Evolutionary conservation across 2,329 filamentous ascomycete species (phyloP), one percentile per base, ranked within the genome.

Genomic region (Pyricularia sp.): DNA sequence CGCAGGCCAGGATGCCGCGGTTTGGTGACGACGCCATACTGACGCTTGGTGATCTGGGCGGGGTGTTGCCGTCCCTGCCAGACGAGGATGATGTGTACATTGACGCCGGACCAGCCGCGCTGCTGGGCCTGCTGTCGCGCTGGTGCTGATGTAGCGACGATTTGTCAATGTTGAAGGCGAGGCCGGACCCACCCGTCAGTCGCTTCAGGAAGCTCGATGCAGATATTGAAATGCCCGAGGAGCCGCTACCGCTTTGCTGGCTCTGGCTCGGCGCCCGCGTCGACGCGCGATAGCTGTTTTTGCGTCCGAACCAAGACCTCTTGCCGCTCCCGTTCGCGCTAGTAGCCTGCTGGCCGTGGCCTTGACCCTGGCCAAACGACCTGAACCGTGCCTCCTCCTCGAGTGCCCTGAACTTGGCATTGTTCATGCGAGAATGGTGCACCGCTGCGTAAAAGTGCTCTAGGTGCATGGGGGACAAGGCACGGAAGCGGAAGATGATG

Each of bases 401-500:
- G 23, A 90, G 82, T 65, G 86, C 82, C 69, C 86, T 93, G 80
- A 94, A 97, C 68, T 93, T 94, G 68, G 93, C 90, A 76, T 98
- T 97, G 79, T 97, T 92, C 77, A 97, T 91, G 65, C 95, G 91
- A 25, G 94, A 90, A 70, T 91, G 86, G 78, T 98, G 96, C 71
- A 98, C 94, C 63, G 94, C 87, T 75, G 86, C 86, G 79, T 97
- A 99, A 4, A 99, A 84, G 50, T 86, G 85, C 72, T 91, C 89
- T 75, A 94, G 96, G 71, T 97, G 94, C 63, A 88, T 85, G 2
- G 88, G 84, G 65, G 86, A 92, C 61, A 90, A 84, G 65, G 92
- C 92, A 61, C 95, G 90, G 85, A 98, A 95, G 83, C 96, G 94
- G 80, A 97, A 92, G 76, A 96, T 95, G 74, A 81, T 84, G 36